Base-by-base conservation (phyloP, 768 basidiomycete genomes). In the Leccinum barrowsii region DNA sequence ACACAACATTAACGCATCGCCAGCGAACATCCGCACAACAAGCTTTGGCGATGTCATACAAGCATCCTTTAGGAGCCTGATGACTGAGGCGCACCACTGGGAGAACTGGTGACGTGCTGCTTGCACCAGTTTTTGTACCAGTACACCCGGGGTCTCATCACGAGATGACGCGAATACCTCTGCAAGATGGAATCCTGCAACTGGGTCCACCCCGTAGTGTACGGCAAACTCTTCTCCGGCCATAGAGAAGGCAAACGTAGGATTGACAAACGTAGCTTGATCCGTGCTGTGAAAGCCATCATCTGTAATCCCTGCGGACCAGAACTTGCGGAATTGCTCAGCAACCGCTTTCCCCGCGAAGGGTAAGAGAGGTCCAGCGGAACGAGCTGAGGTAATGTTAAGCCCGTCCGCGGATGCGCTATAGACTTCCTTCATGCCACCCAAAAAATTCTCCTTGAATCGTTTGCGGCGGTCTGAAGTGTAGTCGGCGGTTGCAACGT, bases 101-200 rank as follows among this genome's bases (percentile, higher is more conserved):
- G 63, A 63, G 49, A 72, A 72, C 42, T 72, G 70, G 47, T 26
- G 8, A 11, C 64, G 62, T 11, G 60, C 64, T 7, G 55, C 47
- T 21, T 40, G 59, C 11, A 70, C 69, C 44, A 70, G 7, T 28
- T 63, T 63, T 21, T 64, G 66, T 8, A 21, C 46, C 26, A 70
- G 54, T 10, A 64, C 3, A n/a, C 51, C 12, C 7, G 54, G 51
- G 2, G 59, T 35, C 26, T 65, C 59, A 0, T 19, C 37, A 26
- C 12, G 47, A 19, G 56, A 48, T 22, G 56, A 52, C 11, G 63
- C 64, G 21, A 73, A 56, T 12, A 54, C 44, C 37, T 73, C 70
- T n/a, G 70, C 73, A 13, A 71, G 65, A 59, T 73, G 71, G 48
- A 74, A 73, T 28, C 72, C 72, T 3, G 60, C 55, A 4, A 73